A percentile compares a stretch with the other conserved stretches of the same genome.
These are phyloP conservation scores for Suillus subalutaceus DNA, from an alignment of 768 basidiomycete genomes.

Conservation along the genomic window DNA sequence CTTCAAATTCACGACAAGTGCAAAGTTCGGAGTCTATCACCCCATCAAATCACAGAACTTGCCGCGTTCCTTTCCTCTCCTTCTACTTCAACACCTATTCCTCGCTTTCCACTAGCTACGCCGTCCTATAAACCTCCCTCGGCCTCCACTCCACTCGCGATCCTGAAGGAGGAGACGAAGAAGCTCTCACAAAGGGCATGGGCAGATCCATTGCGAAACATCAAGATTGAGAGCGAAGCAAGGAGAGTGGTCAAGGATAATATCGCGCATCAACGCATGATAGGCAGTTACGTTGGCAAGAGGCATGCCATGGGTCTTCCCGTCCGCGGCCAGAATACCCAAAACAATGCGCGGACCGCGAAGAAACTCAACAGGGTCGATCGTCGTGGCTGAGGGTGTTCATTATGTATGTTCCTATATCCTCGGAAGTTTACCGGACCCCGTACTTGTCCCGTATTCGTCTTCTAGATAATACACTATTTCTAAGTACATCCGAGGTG, in stretches of 20 bases:
- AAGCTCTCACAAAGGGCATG: slow-evolving; percentile 39
- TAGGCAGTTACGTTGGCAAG: slow-evolving; percentile 92
- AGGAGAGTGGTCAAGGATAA: slow-evolving; percentile 83
- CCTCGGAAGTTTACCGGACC: not conserved
- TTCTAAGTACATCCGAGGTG: slow-evolving; percentile 10
- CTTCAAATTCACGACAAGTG: slow-evolving; percentile 88
- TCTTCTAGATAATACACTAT: slow-evolving; percentile 9
- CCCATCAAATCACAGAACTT: slow-evolving; percentile 87
- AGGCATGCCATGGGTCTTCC: slow-evolving; percentile 93
- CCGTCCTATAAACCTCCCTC: slow-evolving; percentile 53
- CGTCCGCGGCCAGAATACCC: slow-evolving; percentile 93
- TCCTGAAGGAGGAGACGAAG: slow-evolving; percentile 29
- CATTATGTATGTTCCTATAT: slow-evolving; percentile 18
- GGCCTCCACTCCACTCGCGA: slow-evolving; percentile 37
- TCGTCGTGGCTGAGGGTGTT: slow-evolving; percentile 45
- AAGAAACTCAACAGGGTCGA: slow-evolving; percentile 87
- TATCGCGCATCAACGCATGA: slow-evolving; percentile 90
- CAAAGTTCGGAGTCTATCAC: slow-evolving; percentile 79
- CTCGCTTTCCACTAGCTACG: slow-evolving; percentile 67
- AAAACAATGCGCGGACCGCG: slow-evolving; percentile 88
- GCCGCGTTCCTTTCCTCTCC: slow-evolving; percentile 95
- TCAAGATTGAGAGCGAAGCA: slow-evolving; percentile 90
- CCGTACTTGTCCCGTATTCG: not conserved
- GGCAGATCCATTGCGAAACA: slow-evolving; percentile 65
- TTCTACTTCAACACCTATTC: slow-evolving; percentile 66